Conservation (phyloP, 495 filamentous ascomycete species). For the Rostrohypoxylon terebratum region DNA sequence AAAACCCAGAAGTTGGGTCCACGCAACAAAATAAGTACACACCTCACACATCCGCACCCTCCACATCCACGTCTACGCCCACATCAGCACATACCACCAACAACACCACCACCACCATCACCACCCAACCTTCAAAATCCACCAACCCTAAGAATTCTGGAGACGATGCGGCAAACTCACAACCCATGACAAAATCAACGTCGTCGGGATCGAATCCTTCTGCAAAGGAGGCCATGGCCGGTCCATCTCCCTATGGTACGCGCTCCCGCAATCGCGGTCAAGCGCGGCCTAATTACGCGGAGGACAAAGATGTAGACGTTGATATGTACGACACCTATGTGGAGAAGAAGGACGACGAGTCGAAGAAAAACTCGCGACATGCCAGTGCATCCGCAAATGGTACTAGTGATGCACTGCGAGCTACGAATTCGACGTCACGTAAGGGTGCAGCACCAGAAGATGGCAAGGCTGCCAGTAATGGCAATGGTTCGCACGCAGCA, state of each 20-base stretch:
- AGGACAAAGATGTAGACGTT: constrained; percentile 92
- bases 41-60: constrained; percentile 45
- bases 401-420: constrained; percentile 42
- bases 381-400: constrained; percentile 49
- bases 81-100: constrained; percentile 39
- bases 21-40: constrained; percentile 46
- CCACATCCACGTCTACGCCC: constrained; percentile 18
- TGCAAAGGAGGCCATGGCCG: constrained; percentile 52
- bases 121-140: constrained; percentile 36
- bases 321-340: constrained; percentile 72
- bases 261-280: constrained; percentile 90
- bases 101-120: constrained; percentile 3
- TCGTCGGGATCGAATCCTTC: constrained; percentile 55
- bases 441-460: constrained; percentile 61
- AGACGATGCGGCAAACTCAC: constrained; percentile 49
- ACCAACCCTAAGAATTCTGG: constrained; percentile 45
- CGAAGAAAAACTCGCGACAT: constrained; percentile 63
- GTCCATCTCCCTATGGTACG: constrained; percentile 85
- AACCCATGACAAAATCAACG: constrained; percentile 60
- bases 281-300: constrained; percentile 92
- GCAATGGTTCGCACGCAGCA: constrained; percentile 46
- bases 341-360: constrained; percentile 58
- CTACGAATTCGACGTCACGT: constrained; percentile 58
- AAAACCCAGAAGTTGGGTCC: constrained; percentile 42
- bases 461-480: constrained; percentile 54